phyloP scores from a whole-genome alignment of 2,329 filamentous ascomycete species.

The Aspergillus transmontanensis region DNA sequence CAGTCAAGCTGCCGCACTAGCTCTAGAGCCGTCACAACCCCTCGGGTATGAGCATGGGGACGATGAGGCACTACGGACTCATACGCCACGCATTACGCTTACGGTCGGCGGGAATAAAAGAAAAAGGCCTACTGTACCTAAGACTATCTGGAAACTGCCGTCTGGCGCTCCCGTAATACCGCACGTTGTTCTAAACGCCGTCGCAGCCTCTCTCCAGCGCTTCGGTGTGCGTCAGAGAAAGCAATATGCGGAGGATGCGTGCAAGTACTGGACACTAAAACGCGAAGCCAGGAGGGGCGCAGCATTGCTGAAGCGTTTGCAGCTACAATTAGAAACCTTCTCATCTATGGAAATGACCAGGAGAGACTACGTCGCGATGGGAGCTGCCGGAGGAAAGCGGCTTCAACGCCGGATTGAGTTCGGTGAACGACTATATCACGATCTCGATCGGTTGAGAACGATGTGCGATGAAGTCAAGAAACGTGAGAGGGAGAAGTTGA shows the following conservation, averaged over 20 bases:
- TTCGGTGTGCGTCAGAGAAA: constrained; percentile 87
- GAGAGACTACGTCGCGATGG: constrained; percentile 95
- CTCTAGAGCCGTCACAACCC: constrained; percentile 73
- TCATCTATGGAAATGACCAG: constrained; percentile 96
- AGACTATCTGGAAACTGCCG: constrained; percentile 84
- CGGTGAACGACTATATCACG: constrained; percentile 63
- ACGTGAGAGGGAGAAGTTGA: constrained; percentile 76
- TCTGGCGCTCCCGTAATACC: constrained; percentile 95
- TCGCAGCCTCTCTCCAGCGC: constrained; percentile 78
- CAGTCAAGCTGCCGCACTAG: constrained; percentile 79
- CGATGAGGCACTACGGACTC: constrained; percentile 41
- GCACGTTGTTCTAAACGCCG: constrained; percentile 80
- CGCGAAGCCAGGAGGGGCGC: constrained; percentile 89
- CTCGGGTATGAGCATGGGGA: constrained; percentile 56
- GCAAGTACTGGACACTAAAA: constrained; percentile 97
- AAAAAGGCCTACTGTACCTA: constrained; percentile 56
- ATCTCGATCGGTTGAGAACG: constrained; percentile 74
- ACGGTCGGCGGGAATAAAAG: constrained; percentile 61
- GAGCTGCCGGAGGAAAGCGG: constrained; percentile 75
- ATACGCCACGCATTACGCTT: constrained; percentile 54
- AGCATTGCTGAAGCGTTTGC: constrained; percentile 86
- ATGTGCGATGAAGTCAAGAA: constrained; percentile 72
- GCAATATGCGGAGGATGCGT: constrained; percentile 89
- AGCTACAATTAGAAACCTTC: constrained; percentile 94
- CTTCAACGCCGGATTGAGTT: constrained; percentile 86